Base-by-base conservation (phyloP, 2,329 filamentous ascomycete species). In the Fusarium sublunatum region DNA sequence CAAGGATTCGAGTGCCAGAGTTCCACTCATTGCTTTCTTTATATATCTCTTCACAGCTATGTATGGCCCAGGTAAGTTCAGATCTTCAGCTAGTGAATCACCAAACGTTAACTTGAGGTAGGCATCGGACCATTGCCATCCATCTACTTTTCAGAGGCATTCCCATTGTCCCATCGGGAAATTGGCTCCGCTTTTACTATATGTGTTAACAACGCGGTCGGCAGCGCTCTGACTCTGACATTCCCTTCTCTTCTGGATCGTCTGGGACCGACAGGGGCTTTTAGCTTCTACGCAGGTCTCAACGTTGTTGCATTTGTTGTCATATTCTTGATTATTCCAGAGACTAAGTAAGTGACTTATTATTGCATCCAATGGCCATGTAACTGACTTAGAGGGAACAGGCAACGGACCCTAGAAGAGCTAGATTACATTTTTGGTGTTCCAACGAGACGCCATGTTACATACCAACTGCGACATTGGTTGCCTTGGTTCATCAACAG, bases 321-420 rank as follows among this genome's bases (percentile, higher is more conserved):
- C 78, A 89, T 90, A 62, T 88, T 88, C 77, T 76, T 89, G 36
- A 85, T 82, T 71, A 74, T 86, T 1, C 83, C 83, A 2, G 83
- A 86, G 70, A 85, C n/a, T n/a, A n/a, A n/a, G n/a, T n/a, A n/a
- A n/a, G n/a, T n/a, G n/a, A n/a, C n/a, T n/a, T n/a, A n/a, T n/a
- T n/a, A n/a, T n/a, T n/a, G n/a, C n/a, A n/a, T n/a, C n/a, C n/a
- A n/a, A n/a, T n/a, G n/a, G n/a, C n/a, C n/a, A n/a, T n/a, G n/a
- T n/a, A n/a, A n/a, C n/a, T n/a, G n/a, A n/a, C n/a, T n/a, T n/a
- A n/a, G n/a, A n/a, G n/a, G n/a, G n/a, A n/a, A n/a, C n/a, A n/a
- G n/a, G n/a, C n/a, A n/a, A n/a, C n/a, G n/a, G 15, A 76, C 75
- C 0, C 69, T 80, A 5, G 78, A 79, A 50, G 78, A 80, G 57